Evolutionary conservation across 1,139 yeast genomes (phyloP).

Genomic region (Magnusiomyces tetraspermus): DNA sequence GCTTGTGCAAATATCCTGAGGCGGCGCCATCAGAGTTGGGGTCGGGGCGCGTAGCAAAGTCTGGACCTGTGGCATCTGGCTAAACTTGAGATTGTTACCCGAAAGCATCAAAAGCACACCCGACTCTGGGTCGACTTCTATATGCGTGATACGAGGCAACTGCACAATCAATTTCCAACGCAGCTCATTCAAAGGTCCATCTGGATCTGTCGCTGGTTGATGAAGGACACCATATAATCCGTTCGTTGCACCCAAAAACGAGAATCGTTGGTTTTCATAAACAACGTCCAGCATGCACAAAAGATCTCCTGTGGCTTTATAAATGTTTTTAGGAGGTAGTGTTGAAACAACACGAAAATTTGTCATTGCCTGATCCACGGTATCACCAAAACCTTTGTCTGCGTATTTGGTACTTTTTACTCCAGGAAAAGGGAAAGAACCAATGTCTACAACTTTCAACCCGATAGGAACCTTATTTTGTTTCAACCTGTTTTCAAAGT

Average conservation of each 20-base stretch:
- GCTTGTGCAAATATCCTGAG: slow-evolving; percentile 6
- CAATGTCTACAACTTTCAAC: slow-evolving; percentile 7
- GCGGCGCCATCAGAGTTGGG: slow-evolving; percentile 8
- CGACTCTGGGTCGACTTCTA: slow-evolving; percentile 9
- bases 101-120: slow-evolving; percentile 10
- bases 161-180: slow-evolving; percentile 9
- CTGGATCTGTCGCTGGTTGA: background rate
- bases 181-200: slow-evolving; percentile 3
- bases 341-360: background rate
- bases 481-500: background rate
- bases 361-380: background rate
- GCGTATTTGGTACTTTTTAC: background rate
- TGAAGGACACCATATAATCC: slow-evolving; percentile 10
- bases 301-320: background rate
- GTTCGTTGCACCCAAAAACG: slow-evolving; percentile 9
- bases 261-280: slow-evolving; percentile 4
- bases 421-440: slow-evolving; percentile 5
- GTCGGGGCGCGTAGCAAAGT: background rate
- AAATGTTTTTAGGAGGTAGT: background rate
- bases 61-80: background rate
- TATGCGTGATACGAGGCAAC: slow-evolving; percentile 6
- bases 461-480: slow-evolving; percentile 1
- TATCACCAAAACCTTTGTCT: background rate
- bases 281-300: slow-evolving; percentile 9
- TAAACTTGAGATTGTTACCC: background rate